phyloP scores from a whole-genome alignment of 345 rosid species.

The Cardamine occulta region DNA sequence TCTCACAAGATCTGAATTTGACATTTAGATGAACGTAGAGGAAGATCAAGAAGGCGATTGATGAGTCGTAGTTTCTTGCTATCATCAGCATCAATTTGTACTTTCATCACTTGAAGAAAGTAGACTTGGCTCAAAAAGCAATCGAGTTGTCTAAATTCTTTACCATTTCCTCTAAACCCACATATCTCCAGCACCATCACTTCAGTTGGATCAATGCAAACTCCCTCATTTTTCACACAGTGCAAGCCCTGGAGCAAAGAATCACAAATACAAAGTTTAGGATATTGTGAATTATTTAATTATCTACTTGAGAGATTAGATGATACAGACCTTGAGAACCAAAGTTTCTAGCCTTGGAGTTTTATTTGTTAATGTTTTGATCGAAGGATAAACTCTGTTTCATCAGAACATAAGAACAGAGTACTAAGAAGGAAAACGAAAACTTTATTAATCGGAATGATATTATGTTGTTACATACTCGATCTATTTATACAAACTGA shows the following conservation, averaged over 20 bases:
- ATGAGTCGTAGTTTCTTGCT: slow-evolving; percentile 4
- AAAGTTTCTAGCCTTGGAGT: slow-evolving; percentile 14
- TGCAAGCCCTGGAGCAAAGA: slow-evolving; percentile 12
- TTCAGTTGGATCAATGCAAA: not conserved
- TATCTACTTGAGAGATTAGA: not conserved
- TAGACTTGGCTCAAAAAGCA: not conserved
- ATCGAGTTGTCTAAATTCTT: not conserved
- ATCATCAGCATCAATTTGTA: slow-evolving; percentile 7
- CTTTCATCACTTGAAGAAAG: slow-evolving; percentile 20
- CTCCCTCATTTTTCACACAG: not conserved
- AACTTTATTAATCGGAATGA: no score
- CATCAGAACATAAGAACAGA: no score
- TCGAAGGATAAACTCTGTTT: no score
- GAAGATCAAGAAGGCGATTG: not conserved
- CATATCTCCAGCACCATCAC: slow-evolving; percentile 21
- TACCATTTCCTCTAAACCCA: not conserved
- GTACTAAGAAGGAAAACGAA: no score
- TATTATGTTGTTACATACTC: no score
- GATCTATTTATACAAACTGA: no score
- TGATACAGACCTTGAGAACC: slow-evolving; percentile 1
- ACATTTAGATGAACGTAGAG: not conserved
- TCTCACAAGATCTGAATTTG: slow-evolving; percentile 7
- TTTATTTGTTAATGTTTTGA: no score
- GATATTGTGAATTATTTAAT: no score
- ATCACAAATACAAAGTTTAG: not conserved